A percentile compares a stretch with the other conserved stretches of the same genome.
Conservation (phyloP, 148 eudicot genomes). For the Camellia granthamiana region DNA sequence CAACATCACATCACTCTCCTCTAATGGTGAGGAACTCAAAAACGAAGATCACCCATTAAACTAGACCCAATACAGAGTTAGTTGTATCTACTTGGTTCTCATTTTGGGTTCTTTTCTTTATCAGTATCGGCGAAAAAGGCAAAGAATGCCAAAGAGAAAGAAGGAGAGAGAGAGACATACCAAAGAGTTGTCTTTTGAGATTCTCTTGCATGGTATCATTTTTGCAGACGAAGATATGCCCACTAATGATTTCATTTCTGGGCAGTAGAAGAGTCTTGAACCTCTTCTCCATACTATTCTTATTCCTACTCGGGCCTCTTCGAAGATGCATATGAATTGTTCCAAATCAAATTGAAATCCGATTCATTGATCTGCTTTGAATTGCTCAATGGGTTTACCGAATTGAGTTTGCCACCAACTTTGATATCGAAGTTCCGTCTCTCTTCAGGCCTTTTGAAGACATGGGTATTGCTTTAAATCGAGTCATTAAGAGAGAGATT, state of each 20-base stretch:
- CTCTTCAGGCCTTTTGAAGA: slow-evolving; percentile 47
- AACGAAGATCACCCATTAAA: too few relatives aligned
- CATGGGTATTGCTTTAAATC: slow-evolving; percentile 69
- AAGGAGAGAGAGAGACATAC: slow-evolving; percentile 32
- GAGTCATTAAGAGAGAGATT: slow-evolving; percentile 83
- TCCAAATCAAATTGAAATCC: slow-evolving; percentile 76
- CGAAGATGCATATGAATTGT: slow-evolving; percentile 37
- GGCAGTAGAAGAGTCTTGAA: slow-evolving; percentile 95
- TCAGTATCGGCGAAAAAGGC: too few relatives aligned
- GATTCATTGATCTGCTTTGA: slow-evolving; percentile 10
- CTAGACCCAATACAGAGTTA: too few relatives aligned
- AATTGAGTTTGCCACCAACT: slow-evolving; percentile 43
- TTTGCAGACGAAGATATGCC: slow-evolving; percentile 95
- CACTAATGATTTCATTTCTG: slow-evolving; percentile 81
- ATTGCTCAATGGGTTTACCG: background rate
- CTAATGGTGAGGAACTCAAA: too few relatives aligned
- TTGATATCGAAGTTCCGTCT: slow-evolving; percentile 74
- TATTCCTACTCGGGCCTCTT: slow-evolving; percentile 46
- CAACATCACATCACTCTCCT: too few relatives aligned
- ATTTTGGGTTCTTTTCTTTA: too few relatives aligned
- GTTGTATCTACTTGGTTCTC: too few relatives aligned
- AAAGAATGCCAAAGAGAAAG: background rate
- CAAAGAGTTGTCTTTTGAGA: slow-evolving; percentile 83
- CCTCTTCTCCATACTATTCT: slow-evolving; percentile 75
- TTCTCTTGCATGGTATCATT: slow-evolving; percentile 98